Evolutionary conservation across 2,329 filamentous ascomycete genomes (phyloP).

Genomic region (Calonectria naviculata): DNA sequence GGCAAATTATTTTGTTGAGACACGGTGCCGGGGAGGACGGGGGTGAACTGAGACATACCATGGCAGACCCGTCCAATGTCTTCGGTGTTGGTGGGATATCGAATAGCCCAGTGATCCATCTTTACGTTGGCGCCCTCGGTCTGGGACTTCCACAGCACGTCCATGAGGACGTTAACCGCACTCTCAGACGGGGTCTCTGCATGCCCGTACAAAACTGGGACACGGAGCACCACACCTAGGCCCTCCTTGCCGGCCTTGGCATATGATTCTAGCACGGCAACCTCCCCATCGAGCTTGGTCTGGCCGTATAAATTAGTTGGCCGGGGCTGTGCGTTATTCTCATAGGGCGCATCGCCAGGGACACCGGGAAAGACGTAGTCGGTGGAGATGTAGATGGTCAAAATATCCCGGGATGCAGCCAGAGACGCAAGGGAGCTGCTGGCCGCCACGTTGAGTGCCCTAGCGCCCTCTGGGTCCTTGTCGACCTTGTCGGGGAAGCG

Average conservation of each 20-base stretch:
- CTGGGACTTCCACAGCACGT: constrained; percentile 80
- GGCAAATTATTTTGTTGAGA: constrained; percentile 14
- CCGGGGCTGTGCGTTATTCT: constrained; percentile 67
- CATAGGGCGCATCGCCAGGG: constrained; percentile 87
- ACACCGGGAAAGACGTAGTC: constrained; percentile 83
- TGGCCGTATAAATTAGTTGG: constrained; percentile 82
- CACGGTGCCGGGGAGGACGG: constrained; percentile 12
- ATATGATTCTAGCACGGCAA: constrained; percentile 74
- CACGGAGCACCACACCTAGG: constrained; percentile 76
- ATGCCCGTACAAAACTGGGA: constrained; percentile 88
- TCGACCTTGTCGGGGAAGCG: constrained; percentile 89
- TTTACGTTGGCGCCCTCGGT: constrained; percentile 70
- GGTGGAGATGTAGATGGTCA: constrained; percentile 84
- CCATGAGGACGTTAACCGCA: constrained; percentile 85
- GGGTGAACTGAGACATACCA: constrained; percentile 55
- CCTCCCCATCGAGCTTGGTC: constrained; percentile 70
- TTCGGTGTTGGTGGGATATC: constrained; percentile 90
- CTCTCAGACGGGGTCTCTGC: constrained; percentile 78
- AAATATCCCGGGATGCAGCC: constrained; percentile 69
- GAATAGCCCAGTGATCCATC: constrained; percentile 88
- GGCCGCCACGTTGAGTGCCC: constrained; percentile 79
- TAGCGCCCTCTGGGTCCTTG: constrained; percentile 79
- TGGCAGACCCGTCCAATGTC: constrained; percentile 84
- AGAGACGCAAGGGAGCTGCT: constrained; percentile 73
- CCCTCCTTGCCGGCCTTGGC: constrained; percentile 59